Conservation (phyloP, 148 eudicot genomes). For the Cornus controversa region DNA sequence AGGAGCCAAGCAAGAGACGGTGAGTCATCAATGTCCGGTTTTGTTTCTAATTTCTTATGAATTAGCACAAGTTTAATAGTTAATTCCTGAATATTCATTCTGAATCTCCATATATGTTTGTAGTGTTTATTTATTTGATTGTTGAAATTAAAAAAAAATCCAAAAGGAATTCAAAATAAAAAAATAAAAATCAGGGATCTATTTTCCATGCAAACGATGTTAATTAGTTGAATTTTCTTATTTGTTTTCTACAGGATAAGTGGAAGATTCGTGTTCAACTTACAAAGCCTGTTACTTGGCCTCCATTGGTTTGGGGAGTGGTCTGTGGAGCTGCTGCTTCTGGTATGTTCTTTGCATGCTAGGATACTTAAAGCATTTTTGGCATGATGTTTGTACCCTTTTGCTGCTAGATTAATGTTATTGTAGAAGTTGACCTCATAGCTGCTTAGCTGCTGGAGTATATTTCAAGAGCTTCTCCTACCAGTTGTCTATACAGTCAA, state of each 20-base stretch:
- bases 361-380: background rate
- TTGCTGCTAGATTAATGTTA: background rate
- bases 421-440: background rate
- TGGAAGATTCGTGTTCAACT: constrained; percentile 99
- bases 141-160: background rate
- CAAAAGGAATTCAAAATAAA: background rate
- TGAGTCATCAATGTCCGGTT: constrained; percentile 27
- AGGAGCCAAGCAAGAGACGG: constrained; percentile 93
- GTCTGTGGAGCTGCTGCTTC: constrained; percentile 99
- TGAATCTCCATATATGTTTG: background rate
- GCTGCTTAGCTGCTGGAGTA: background rate
- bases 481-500: background rate
- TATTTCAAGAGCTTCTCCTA: background rate
- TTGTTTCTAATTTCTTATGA: background rate
- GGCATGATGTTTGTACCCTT: background rate
- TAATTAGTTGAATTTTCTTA: background rate
- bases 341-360: constrained; percentile 43
- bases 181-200: background rate
- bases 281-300: constrained; percentile 97
- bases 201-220: background rate
- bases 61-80: background rate
- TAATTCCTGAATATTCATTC: background rate
- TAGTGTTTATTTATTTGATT: background rate
- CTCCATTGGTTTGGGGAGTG: constrained; percentile 97
- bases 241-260: constrained; percentile 49